Evolutionary conservation across 2,329 filamentous ascomycete species (phyloP).

Genomic region (Alternaria sp.): DNA sequence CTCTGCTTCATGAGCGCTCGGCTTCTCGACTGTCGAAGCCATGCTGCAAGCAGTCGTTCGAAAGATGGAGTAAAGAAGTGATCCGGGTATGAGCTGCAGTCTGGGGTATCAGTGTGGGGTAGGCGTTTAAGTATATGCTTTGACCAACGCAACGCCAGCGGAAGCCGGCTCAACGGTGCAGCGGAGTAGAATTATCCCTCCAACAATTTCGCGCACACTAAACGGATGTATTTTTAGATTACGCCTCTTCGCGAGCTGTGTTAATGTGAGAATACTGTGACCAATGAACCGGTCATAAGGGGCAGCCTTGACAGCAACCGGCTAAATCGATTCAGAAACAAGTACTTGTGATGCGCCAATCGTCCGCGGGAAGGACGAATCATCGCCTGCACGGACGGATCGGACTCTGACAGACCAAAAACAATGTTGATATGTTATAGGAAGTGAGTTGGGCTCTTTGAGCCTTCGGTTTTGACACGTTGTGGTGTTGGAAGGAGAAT

Average conservation of each 20-base stretch:
- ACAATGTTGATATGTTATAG: neutral
- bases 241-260: neutral
- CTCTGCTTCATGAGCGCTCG: constrained; percentile 21
- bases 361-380: neutral
- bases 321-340: constrained; percentile 13
- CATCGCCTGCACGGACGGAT: neutral
- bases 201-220: constrained; percentile 8
- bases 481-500: neutral
- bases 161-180: constrained; percentile 7
- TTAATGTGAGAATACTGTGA: neutral
- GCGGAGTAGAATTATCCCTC: constrained; percentile 16
- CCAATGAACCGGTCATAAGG: constrained; percentile 6
- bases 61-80: constrained; percentile 1
- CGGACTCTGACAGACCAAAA: neutral
- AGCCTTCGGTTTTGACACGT: neutral
- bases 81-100: constrained; percentile 10
- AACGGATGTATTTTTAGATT: neutral
- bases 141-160: constrained; percentile 1
- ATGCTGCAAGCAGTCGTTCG: constrained; percentile 14
- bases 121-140: constrained; percentile 14
- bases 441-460: neutral
- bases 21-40: constrained; percentile 30
- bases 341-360: constrained; percentile 5
- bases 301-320: constrained; percentile 5
- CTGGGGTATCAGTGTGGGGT: constrained; percentile 22